Conservation (phyloP, 2,329 filamentous ascomycete genomes). For the Chaetomium sp. region DNA sequence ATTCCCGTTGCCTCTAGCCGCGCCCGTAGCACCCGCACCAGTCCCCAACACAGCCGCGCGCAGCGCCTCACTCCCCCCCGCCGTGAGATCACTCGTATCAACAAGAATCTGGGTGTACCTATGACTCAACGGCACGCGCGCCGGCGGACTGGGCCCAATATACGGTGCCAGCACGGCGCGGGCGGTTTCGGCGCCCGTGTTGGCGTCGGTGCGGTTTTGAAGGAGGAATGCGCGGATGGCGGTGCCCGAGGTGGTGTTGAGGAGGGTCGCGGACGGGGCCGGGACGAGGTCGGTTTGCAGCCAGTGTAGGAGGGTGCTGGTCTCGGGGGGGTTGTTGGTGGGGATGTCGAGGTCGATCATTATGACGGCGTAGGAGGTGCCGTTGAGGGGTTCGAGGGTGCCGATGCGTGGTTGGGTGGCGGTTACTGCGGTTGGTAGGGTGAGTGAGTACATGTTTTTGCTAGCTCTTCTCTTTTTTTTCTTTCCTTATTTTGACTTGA, state of each 20-base stretch:
- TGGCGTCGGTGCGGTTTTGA: conserved; percentile 22
- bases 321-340: conserved; percentile 32
- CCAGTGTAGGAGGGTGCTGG: conserved; percentile 38
- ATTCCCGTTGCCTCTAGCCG: too few relatives aligned
- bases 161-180: conserved; percentile 20
- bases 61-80: conserved; percentile 17
- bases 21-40: too few relatives aligned
- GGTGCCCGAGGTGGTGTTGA: conserved; percentile 27
- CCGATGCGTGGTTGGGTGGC: conserved; percentile 31
- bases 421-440: conserved; percentile 25
- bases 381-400: conserved; percentile 33
- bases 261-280: conserved; percentile 8
- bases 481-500: too few relatives aligned
- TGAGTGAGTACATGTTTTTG: neutral
- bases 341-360: conserved; percentile 45
- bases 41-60: conserved; percentile 23
- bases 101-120: conserved; percentile 36
- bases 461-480: too few relatives aligned
- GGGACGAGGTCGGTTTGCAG: conserved; percentile 35
- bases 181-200: conserved; percentile 6
- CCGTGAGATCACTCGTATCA: conserved; percentile 30
- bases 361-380: conserved; percentile 36
- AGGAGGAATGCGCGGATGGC: conserved; percentile 27
- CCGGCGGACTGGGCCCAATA: conserved; percentile 34
- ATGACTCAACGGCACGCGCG: conserved; percentile 33